Evolutionary conservation across 768 basidiomycete species (phyloP), one percentile per base, ranked within the genome.

Genomic region (Arthromyces matolae): DNA sequence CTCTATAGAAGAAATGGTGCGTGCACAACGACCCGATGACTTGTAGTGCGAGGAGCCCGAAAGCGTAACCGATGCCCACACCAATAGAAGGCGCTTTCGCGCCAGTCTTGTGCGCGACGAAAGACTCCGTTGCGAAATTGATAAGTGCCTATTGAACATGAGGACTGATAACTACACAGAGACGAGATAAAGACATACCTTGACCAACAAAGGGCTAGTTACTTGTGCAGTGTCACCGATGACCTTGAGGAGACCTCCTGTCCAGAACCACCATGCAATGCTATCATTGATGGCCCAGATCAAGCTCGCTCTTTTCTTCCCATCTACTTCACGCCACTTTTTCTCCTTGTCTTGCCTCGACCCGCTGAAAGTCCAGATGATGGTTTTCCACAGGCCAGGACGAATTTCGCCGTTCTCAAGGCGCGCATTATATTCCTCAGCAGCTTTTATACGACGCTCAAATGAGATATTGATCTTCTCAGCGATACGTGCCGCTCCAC

Each of bases 1-100:
- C 71, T 8, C 87, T 79, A 61, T 91, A 89, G 73, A 93, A 92
- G 67, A 88, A 93, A 57, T 93, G 89, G 50, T 94, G 81, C 7
- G 78, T 75, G 55, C 79, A 80, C 45, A 91, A 57, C 0, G 86
- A 87, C 0, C 82, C 62, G 28, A 84, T 60, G 27, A 90, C 42
- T 58, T 91, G 86, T 55, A 96, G 71, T 16, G 68, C 62, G 47
- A 93, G 71, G 1, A 97, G 75, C 20, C 64, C 78, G 53, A 95
- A 76, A 1, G 82, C 78, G 18, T 89, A 75, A 1, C 89, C 91
- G n/a, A 93, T 71, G 23, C 90, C 90, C 32, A 63, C 65, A 3
- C 77, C 75, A 35, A 79, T 64, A 9, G 65, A 50, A 20, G 77
- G 77, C 5, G 73, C 56, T 14, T 59, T 47, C 27, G 48, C 52